phyloP scores from a whole-genome alignment of 2,329 filamentous ascomycete genomes.

The Macrophomina phaseolina region DNA sequence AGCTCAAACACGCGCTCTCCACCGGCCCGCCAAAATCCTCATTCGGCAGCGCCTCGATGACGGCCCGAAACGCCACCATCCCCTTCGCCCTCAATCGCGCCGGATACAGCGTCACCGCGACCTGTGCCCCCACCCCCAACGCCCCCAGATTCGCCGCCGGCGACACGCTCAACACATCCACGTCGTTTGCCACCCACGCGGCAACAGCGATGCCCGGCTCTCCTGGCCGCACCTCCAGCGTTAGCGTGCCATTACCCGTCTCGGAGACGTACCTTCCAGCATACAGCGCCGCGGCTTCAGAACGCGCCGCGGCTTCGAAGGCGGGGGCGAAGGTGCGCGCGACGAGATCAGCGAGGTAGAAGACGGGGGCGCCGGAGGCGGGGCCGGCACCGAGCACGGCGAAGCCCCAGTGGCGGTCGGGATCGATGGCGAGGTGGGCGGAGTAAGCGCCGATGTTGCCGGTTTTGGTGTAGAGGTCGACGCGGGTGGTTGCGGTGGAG shows the following conservation, averaged over 20 bases:
- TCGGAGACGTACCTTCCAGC: conserved; percentile 30
- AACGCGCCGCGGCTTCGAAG: conserved; percentile 31
- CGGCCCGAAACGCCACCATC: neutral
- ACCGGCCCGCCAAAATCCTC: neutral
- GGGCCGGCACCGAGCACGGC: conserved; percentile 20
- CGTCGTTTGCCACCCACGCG: conserved; percentile 32
- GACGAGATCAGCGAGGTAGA: neutral
- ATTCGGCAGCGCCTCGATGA: neutral
- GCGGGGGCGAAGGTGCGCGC: conserved; percentile 29
- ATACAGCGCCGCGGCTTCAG: conserved; percentile 30
- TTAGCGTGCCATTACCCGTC: conserved; percentile 8
- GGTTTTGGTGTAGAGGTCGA: conserved; percentile 34
- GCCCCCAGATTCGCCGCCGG: neutral
- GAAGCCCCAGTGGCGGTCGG: conserved; percentile 27
- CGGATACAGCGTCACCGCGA: conserved; percentile 1
- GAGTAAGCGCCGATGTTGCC: conserved; percentile 27
- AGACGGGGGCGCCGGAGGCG: conserved; percentile 13
- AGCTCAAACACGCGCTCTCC: conserved; percentile 8
- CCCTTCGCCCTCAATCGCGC: neutral
- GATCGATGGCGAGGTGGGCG: conserved; percentile 17
- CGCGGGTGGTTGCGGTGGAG: neutral
- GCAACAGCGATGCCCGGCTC: conserved; percentile 31
- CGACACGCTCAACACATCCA: conserved; percentile 30
- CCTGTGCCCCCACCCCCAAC: neutral
- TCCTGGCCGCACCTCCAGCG: conserved; percentile 27